Evolutionary conservation across 2,329 filamentous ascomycete species (phyloP).

Genomic region (Calonectria multiphialidica): DNA sequence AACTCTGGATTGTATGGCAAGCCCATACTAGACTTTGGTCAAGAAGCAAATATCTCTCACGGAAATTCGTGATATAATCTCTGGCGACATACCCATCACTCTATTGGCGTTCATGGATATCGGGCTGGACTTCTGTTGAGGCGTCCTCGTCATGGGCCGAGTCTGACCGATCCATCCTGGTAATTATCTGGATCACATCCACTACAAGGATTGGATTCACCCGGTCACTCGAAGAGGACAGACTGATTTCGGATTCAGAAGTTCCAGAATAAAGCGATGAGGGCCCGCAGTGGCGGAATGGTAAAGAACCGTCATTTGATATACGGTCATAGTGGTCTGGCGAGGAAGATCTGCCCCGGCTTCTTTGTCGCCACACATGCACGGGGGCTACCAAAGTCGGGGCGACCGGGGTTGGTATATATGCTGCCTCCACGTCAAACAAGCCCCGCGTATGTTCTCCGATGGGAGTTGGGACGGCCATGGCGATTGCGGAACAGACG

Average conservation of each 20-base stretch:
- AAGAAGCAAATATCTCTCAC: neutral
- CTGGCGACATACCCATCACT: neutral
- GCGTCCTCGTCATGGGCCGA: neutral
- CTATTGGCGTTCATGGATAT: neutral
- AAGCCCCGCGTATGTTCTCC: slow-evolving; percentile 4
- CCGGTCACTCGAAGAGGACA: neutral
- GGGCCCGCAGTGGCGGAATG: neutral
- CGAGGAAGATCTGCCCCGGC: neutral
- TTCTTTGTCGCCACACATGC: neutral
- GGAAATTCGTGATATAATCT: neutral
- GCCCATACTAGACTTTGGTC: neutral
- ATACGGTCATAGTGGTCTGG: neutral
- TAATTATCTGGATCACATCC: neutral
- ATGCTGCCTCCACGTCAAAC: slow-evolving; percentile 18
- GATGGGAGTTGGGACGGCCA: neutral
- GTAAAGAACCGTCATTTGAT: neutral
- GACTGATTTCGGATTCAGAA: neutral
- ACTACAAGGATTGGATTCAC: neutral
- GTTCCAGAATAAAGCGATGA: neutral
- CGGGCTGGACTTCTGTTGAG: neutral
- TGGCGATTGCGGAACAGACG: slow-evolving; percentile 21
- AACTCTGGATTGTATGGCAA: neutral
- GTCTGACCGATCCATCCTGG: no score
- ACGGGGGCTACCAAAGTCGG: neutral
- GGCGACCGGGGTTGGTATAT: neutral